Percentiles rank a stretch among this genome's conserved stretches.
phyloP scores from a whole-genome alignment of 768 basidiomycete species.

The Kwoniella newhampshirensis region DNA sequence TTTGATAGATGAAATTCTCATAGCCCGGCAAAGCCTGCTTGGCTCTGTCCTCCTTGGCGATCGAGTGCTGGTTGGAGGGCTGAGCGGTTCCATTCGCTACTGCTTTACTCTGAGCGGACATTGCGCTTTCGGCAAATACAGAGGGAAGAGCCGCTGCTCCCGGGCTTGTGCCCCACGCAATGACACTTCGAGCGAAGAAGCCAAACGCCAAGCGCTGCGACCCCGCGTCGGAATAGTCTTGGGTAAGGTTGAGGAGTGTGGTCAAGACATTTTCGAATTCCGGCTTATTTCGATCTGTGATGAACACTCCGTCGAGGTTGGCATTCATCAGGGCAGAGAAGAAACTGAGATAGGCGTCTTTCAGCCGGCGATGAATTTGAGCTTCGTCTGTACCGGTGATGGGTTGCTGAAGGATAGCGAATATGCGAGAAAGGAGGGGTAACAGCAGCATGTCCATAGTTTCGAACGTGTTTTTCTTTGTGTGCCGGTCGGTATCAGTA shows the following conservation, averaged over 20 bases:
- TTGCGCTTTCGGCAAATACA: constrained; percentile 46
- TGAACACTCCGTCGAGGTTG: constrained; percentile 79
- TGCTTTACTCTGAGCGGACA: constrained; percentile 55
- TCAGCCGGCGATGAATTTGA: constrained; percentile 73
- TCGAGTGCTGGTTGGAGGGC: constrained; percentile 53
- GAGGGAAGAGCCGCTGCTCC: constrained; percentile 34
- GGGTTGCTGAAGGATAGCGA: constrained; percentile 73
- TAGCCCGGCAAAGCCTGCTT: constrained; percentile 71
- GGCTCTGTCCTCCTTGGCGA: constrained; percentile 45
- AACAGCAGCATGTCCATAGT: constrained; percentile 87
- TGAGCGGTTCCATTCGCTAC: constrained; percentile 35
- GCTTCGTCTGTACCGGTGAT: constrained; percentile 82
- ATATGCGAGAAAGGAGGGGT: constrained; percentile 80
- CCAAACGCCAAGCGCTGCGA: constrained; percentile 77
- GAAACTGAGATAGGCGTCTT: constrained; percentile 81
- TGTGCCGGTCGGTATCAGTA: constrained; percentile 50
- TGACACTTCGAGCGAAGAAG: constrained; percentile 61
- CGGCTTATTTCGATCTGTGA: constrained; percentile 75
- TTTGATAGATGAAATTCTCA: constrained; percentile 85
- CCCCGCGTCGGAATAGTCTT: constrained; percentile 70
- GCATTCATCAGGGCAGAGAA: constrained; percentile 76
- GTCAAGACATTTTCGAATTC: constrained; percentile 70
- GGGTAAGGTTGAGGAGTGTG: constrained; percentile 69
- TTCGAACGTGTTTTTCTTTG: constrained; percentile 79
- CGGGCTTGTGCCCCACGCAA: constrained; percentile 53